Percentiles rank a stretch among this genome's conserved stretches.
Evolutionary conservation across 2,329 filamentous ascomycete genomes (phyloP).

Genomic region (Grosmannia serpens): DNA sequence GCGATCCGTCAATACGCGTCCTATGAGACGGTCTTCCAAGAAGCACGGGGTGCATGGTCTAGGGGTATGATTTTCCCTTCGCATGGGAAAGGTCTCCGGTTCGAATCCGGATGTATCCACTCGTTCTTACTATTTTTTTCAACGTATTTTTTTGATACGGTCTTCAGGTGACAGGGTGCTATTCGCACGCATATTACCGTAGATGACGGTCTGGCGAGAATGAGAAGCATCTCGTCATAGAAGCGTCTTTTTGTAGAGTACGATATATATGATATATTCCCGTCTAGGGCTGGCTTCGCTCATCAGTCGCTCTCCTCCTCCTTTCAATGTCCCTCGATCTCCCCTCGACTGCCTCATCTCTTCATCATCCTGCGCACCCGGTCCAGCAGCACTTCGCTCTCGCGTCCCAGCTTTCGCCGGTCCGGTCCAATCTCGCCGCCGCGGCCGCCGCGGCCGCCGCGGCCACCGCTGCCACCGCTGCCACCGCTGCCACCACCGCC

Average conservation of each 20-base stretch:
- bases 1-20: too few species aligned
- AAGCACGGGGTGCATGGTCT: conserved; percentile 10
- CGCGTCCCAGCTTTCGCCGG: conserved; percentile 68
- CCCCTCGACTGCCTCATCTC: conserved; percentile 11
- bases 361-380: conserved; percentile 64
- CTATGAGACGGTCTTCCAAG: too few species aligned
- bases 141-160: not conserved
- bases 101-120: conserved; percentile 1
- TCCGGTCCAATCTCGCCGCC: not conserved
- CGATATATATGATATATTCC: too few species aligned
- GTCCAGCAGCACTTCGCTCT: conserved; percentile 66
- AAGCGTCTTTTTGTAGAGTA: too few species aligned
- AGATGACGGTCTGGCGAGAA: too few species aligned
- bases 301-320: not conserved
- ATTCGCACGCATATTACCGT: too few species aligned
- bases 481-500: conserved; percentile 51
- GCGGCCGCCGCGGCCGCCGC: too few species aligned
- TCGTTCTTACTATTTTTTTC: not conserved
- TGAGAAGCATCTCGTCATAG: too few species aligned
- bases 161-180: too few species aligned
- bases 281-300: too few species aligned
- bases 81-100: conserved; percentile 2
- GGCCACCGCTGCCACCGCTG: not conserved
- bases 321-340: not conserved
- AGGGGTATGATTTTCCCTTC: conserved; percentile 3